Conservation (phyloP, 805 yeast genomes). For the Candida bentonensis region DNA sequence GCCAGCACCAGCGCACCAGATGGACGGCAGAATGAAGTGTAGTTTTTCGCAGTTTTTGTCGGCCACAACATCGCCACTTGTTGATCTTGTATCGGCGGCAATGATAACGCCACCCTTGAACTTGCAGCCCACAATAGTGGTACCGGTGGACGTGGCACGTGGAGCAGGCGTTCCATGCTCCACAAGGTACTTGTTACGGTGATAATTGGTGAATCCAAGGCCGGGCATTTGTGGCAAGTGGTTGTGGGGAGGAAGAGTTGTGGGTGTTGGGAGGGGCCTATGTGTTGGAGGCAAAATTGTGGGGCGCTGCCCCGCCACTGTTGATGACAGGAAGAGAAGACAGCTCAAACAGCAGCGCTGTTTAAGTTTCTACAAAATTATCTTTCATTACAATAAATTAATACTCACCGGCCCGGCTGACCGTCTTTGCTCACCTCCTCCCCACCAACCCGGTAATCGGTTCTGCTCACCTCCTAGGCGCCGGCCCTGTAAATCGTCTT, state of each 20-base stretch:
- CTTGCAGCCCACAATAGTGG: slow-evolving; percentile 96
- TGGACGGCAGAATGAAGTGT: slow-evolving; percentile 76
- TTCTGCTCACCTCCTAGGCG: too few relatives aligned
- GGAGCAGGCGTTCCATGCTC: slow-evolving; percentile 66
- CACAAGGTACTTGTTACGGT: slow-evolving; percentile 67
- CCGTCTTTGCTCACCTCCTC: too few relatives aligned
- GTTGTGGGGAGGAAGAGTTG: too few relatives aligned
- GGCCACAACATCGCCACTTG: slow-evolving; percentile 92
- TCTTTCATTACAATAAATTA: too few relatives aligned
- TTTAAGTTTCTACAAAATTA: too few relatives aligned
- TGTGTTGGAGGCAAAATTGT: too few relatives aligned
- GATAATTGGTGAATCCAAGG: slow-evolving; percentile 81
- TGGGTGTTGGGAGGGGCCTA: too few relatives aligned
- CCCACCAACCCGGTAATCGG: too few relatives aligned
- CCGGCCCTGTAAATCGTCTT: slow-evolving; percentile 67
- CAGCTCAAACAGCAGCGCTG: too few relatives aligned
- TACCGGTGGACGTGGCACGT: slow-evolving; percentile 92
- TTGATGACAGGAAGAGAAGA: too few relatives aligned
- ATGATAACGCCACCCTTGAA: slow-evolving; percentile 90
- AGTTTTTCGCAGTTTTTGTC: slow-evolving; percentile 96
- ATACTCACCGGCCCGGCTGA: too few relatives aligned
- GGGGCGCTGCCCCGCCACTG: too few relatives aligned
- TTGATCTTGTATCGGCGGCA: slow-evolving; percentile 98
- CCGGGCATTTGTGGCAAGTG: slow-evolving; percentile 51
- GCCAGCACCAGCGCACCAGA: slow-evolving; percentile 99